A percentile compares a stretch with the other conserved stretches of the same genome.
These are phyloP conservation scores for Marasmius tenuissimus DNA, from an alignment of 1,284 basidiomycete species.

Conservation along the genomic window DNA sequence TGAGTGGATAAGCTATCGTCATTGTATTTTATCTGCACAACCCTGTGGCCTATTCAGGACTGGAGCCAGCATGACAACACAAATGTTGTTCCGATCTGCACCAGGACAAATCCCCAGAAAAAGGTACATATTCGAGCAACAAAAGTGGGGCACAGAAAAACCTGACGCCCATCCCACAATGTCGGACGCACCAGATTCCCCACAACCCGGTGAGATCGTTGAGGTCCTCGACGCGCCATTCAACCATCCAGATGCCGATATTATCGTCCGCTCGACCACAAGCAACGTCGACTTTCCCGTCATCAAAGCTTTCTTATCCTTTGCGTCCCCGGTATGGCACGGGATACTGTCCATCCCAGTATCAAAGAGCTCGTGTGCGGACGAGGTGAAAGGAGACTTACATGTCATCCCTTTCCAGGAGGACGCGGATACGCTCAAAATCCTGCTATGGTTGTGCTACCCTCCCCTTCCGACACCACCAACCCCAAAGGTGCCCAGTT, in stretches of 20 bases:
- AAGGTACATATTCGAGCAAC: no score
- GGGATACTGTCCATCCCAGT: neutral
- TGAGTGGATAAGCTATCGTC: no score
- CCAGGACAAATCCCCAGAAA: no score
- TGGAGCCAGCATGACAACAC: no score
- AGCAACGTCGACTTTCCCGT: neutral
- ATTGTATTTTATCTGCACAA: no score
- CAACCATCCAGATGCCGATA: constrained; percentile 2
- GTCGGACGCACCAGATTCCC: no score
- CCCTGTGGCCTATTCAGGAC: no score
- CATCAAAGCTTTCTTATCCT: constrained; percentile 2
- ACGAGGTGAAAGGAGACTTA: constrained; percentile 2
- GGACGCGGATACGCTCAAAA: neutral
- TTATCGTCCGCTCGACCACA: constrained; percentile 1
- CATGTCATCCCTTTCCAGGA: constrained; percentile 3
- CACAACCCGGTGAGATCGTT: neutral
- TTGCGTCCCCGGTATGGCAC: constrained; percentile 5
- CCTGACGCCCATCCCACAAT: no score
- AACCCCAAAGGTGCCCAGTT: neutral
- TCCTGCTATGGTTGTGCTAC: constrained; percentile 1
- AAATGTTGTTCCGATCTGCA: no score
- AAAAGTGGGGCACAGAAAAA: no score
- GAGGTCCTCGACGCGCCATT: constrained; percentile 1
- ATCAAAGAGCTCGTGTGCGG: neutral
- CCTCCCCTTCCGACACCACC: neutral